phyloP scores from a whole-genome alignment of 352 stramenopile species.

The Phytophthora hibernalis region DNA sequence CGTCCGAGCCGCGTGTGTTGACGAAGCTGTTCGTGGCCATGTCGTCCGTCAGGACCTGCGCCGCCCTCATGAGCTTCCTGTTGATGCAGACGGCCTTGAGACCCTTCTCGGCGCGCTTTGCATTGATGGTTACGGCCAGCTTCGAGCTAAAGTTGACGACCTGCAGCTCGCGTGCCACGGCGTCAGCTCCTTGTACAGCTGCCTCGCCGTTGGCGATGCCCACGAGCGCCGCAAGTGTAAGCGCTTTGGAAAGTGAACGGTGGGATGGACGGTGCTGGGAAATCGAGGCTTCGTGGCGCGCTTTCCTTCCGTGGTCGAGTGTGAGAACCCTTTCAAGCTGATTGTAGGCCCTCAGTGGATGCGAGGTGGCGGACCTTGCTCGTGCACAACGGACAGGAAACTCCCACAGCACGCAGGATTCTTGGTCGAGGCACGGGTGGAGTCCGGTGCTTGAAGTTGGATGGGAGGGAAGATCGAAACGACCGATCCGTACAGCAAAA shows the following conservation, averaged over 20 bases:
- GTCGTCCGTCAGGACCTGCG: conserved; percentile 29
- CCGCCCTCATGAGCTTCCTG: conserved; percentile 36
- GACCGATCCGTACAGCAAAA: not conserved
- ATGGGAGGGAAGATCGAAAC: not conserved
- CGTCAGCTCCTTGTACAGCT: conserved; percentile 6
- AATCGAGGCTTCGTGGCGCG: not conserved
- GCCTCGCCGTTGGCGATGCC: conserved; percentile 7
- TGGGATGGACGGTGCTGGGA: not conserved
- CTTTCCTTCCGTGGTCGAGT: too few relatives aligned
- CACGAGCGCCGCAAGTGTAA: conserved; percentile 20
- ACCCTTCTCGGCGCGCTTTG: conserved; percentile 41
- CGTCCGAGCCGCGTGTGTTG: conserved; percentile 33
- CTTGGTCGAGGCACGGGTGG: not conserved
- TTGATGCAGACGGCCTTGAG: conserved; percentile 48
- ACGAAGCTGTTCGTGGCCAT: conserved; percentile 34
- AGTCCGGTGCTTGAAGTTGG: not conserved
- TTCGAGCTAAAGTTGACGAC: conserved; percentile 44
- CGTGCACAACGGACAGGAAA: not conserved
- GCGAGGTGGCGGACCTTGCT: not conserved
- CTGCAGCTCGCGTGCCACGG: conserved; percentile 27
- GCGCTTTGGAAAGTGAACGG: conserved; percentile 23
- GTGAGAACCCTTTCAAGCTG: too few relatives aligned
- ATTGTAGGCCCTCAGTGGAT: not conserved
- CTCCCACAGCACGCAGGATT: not conserved
- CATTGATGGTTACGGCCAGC: conserved; percentile 35